Base-by-base conservation (phyloP, 1,284 basidiomycete genomes). In the Retiboletus flavoniger region DNA sequence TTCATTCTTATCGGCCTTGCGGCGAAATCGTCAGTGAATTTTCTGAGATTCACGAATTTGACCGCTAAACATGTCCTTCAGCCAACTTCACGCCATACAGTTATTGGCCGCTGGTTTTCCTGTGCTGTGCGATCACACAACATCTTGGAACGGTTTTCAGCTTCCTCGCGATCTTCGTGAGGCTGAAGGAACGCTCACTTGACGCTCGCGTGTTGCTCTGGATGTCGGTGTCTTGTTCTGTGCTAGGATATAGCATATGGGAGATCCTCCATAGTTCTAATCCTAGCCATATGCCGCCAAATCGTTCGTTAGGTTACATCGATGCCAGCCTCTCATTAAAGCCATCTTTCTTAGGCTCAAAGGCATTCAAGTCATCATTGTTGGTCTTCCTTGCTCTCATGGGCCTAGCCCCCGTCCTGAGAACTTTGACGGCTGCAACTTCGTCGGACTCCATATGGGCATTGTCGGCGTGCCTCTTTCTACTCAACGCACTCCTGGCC, bases 401-500 rank as follows among this genome's bases (percentile, higher is more conserved):
- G 72, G 87, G 95, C 6, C 79, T 98, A 41, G 89, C 95, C 0
- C 97, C 97, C 1, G 90, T 98, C 5, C 75, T 99, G 53, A 83
- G 90, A 59, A 98, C 95, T 1, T 75, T 99, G 61, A 97, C 94
- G 11, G 91, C 93, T 39, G 92, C 95, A 8, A 98, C 95, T 0
- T 98, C 96, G 17, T 91, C 89, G 13, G 97, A 99, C 70, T 95
- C 93, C 26, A 97, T 98, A 61, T 98, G 95, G 94, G 95, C 95
- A 7, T 74, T 98, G 43, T 84, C 92, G 44, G 81, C 82, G 13
- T 74, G 75, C 59, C 76, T 93, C 32, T 85, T 90, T 63, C 71
- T 77, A 39, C 71, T 87, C 39, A 85, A 87, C 65, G 72, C 83
- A 5, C 72, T 87, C 35, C 69, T 92, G 11, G 84, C 84, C 4